Percentiles rank a stretch among this genome's conserved stretches.
Conservation (phyloP, 257 asterid species). For the Solanum microdontum region DNA sequence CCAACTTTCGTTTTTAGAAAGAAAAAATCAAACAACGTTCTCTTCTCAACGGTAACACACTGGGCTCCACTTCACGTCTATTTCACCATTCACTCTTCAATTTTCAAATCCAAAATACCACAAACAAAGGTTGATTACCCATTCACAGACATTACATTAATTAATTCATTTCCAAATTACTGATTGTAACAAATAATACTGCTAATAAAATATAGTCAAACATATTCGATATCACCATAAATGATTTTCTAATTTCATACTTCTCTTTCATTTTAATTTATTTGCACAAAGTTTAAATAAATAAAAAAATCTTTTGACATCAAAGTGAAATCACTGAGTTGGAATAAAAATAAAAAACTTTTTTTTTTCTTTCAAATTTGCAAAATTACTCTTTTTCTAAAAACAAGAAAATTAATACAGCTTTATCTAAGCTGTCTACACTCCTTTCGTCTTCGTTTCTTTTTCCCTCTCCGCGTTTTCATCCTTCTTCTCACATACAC, state of each 20-base stretch:
- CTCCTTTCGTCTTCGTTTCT: constrained; percentile 35
- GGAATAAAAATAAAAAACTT: neutral
- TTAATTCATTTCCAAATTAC: neutral
- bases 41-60: neutral
- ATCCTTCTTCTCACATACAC: neutral
- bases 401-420: constrained; percentile 18
- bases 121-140: neutral
- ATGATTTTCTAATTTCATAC: neutral
- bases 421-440: constrained; percentile 39
- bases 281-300: no score
- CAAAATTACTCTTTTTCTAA: neutral
- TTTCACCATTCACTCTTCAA: neutral
- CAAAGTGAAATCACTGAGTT: neutral
- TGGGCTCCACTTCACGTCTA: neutral
- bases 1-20: neutral
- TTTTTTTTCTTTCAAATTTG: neutral
- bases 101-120: neutral
- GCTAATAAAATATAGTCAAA: neutral
- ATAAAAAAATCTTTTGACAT: no score
- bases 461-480: neutral
- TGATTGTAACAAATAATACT: neutral
- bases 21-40: neutral
- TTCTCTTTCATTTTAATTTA: neutral
- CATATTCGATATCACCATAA: neutral
- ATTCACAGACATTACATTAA: neutral